Evolutionary conservation across 2,329 filamentous ascomycete genomes (phyloP).

Genomic region (Phialophora expanda): DNA sequence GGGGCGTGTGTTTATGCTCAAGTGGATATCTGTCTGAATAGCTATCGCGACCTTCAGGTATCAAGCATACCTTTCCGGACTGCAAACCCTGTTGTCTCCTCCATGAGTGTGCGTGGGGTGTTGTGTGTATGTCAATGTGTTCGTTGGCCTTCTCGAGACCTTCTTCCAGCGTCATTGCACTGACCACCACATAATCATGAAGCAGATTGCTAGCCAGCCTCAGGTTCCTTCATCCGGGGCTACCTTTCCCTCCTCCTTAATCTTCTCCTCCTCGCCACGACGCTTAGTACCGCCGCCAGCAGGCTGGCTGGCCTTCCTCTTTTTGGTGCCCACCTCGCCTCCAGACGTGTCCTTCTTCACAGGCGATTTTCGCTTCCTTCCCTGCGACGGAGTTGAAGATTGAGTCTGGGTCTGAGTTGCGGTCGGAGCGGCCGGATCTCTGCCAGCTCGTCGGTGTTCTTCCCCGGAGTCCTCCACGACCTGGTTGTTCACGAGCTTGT

Average conservation of each 20-base stretch:
- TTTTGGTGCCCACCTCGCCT: not conserved
- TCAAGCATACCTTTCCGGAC: too few relatives aligned
- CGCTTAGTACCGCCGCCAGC: not conserved
- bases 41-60: too few relatives aligned
- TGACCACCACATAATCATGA: too few relatives aligned
- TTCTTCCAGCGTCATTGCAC: too few relatives aligned
- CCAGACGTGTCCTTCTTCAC: not conserved
- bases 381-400: not conserved
- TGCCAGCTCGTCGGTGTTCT: not conserved
- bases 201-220: not conserved
- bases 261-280: not conserved
- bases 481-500: conserved; percentile 5
- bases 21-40: too few relatives aligned
- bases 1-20: too few relatives aligned
- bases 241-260: not conserved
- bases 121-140: too few relatives aligned
- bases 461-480: not conserved
- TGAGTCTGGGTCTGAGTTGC: not conserved
- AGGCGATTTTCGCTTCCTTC: not conserved
- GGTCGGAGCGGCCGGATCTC: too few relatives aligned
- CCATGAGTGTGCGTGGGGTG: too few relatives aligned
- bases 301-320: not conserved
- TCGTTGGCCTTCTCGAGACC: too few relatives aligned
- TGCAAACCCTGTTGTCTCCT: too few relatives aligned
- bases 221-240: not conserved